Evolutionary conservation across 2,329 filamentous ascomycete genomes (phyloP).

Genomic region (Colletotrichum falcatum): DNA sequence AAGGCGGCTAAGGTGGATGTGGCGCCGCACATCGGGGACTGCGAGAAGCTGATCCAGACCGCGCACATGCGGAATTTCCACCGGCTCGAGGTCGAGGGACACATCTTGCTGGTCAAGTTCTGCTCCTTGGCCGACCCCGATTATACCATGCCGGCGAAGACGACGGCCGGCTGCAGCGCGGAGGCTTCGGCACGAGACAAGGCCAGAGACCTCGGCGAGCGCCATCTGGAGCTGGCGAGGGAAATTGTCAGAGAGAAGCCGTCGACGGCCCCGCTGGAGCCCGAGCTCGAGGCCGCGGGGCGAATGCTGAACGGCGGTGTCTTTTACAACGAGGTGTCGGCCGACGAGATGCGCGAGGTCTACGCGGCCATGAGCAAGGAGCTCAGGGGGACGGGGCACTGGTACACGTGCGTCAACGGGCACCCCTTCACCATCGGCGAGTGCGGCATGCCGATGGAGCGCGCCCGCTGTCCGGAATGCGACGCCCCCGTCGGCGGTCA

Average conservation of each 20-base stretch:
- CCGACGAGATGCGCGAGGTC: constrained; percentile 63
- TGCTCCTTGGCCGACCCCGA: constrained; percentile 55
- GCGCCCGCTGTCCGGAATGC: constrained; percentile 72
- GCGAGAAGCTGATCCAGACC: constrained; percentile 53
- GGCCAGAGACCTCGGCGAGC: constrained; percentile 20
- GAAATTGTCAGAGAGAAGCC: constrained; percentile 40
- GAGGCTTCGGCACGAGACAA: neutral
- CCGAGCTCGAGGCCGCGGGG: constrained; percentile 60
- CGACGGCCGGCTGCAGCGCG: neutral
- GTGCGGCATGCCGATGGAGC: constrained; percentile 74
- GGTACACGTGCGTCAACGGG: constrained; percentile 69
- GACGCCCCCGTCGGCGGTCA: constrained; percentile 66
- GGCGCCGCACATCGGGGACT: constrained; percentile 52
- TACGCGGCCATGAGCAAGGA: constrained; percentile 64
- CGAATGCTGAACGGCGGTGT: constrained; percentile 57
- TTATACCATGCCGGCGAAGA: neutral
- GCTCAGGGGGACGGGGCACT: constrained; percentile 67
- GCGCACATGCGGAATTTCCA: constrained; percentile 52
- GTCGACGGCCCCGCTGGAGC: constrained; percentile 51
- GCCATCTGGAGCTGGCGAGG: constrained; percentile 43
- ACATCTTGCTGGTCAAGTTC: constrained; percentile 63
- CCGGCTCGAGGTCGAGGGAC: constrained; percentile 61
- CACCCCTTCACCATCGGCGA: constrained; percentile 75
- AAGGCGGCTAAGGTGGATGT: constrained; percentile 46
- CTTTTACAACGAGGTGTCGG: constrained; percentile 62